Evolutionary conservation across 2,329 filamentous ascomycete species (phyloP), one percentile per base, ranked within the genome.

Genomic region (Epichloe aotearoae): DNA sequence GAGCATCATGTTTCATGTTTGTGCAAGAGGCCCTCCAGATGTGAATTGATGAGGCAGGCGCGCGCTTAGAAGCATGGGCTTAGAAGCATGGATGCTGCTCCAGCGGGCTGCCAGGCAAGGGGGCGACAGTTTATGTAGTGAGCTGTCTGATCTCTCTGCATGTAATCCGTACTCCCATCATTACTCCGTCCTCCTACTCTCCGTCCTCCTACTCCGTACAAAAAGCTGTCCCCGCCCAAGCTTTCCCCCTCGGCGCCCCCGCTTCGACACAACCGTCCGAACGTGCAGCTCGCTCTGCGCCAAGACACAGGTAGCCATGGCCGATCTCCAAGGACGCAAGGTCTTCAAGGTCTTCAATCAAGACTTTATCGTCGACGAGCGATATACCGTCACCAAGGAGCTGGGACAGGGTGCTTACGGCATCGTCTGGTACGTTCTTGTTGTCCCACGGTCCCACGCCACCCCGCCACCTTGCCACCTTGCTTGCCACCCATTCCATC

Each of bases 321-420:
- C 63, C 52, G 69, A 71, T 53, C 65, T 71, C 43, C 63, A 71
- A 58, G 67, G 69, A 65, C 84, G 89, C 71, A 96, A 95, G 79
- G 81, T 91, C 70, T 96, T 95, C 79, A 95, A 95, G 83, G 90
- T 98, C 68, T 98, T 98, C 74, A 96, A 96, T 77, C 93, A 98
- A 67, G 93, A 98, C 74, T 98, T 98, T 67, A 83, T 96, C 61
- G 93, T 97, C 64, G 93, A 97, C 67, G 91, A 97, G 71, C 84
- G 91, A 62, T 98, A 98, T 74, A 95, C 87, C 58, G 93, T 98
- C 58, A 97, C 91, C 58, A 98, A 98, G 78, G 93, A 98, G 75
- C 77, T 98, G 50, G 93, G 93, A 44, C 93, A 98, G 70, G 93
- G 93, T 64, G 93, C 93, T 63, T 98, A 98, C 66, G 93, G 93